These are phyloP conservation scores for Syzygium aromaticum DNA, from an alignment of 345 rosid species.

Conservation along the genomic window DNA sequence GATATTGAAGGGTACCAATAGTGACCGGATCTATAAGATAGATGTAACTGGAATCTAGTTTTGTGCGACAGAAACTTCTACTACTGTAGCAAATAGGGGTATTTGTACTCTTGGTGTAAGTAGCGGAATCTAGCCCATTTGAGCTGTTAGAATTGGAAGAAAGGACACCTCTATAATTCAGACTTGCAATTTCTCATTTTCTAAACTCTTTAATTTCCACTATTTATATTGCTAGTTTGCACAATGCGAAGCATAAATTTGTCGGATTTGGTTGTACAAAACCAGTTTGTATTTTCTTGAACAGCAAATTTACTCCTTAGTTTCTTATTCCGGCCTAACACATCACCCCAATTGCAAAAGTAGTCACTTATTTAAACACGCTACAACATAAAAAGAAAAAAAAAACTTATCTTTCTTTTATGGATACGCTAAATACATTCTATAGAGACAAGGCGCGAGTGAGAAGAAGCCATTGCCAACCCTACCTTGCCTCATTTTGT, in stretches of 20 bases:
- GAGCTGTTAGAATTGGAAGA: neutral
- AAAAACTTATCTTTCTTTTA: neutral
- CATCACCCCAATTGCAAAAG: neutral
- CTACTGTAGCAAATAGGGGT: neutral
- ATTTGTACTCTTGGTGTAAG: neutral
- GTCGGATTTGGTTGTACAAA: neutral
- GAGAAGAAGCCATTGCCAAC: neutral
- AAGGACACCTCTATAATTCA: neutral
- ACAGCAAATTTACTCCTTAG: neutral
- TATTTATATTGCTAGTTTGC: neutral
- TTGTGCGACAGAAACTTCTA: neutral
- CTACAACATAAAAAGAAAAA: neutral
- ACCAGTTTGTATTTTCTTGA: neutral
- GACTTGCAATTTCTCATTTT: neutral
- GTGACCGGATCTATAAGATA: neutral
- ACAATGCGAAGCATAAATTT: neutral
- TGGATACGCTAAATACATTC: neutral
- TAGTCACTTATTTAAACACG: neutral
- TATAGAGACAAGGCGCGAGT: neutral
- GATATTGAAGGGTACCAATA: neutral
- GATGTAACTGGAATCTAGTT: neutral
- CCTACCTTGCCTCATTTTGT: neutral
- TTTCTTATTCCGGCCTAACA: neutral
- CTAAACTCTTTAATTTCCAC: neutral
- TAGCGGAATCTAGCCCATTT: neutral